These are phyloP conservation scores for Calendula officinalis DNA, from an alignment of 129 eudicot genomes.

Conservation along the genomic window DNA sequence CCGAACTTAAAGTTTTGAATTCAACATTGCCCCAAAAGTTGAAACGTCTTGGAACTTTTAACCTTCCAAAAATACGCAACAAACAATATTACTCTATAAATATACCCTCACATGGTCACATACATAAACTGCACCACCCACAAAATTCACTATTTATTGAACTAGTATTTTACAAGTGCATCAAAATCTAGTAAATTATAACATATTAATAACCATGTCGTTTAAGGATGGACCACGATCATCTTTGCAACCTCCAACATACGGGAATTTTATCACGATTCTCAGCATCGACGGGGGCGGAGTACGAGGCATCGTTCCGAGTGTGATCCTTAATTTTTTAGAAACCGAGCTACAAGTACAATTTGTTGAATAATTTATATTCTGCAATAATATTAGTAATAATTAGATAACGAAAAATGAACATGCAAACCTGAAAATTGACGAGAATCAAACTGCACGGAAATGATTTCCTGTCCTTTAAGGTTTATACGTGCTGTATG, in stretches of 20 bases:
- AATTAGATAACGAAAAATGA: no score
- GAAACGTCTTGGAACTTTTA: not conserved
- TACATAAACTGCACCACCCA: not conserved
- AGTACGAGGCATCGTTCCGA: conserved; percentile 55
- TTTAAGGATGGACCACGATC: conserved; percentile 25
- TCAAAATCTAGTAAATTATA: not conserved
- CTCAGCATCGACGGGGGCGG: conserved; percentile 69
- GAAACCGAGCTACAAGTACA: conserved; percentile 35
- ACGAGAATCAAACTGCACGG: no score
- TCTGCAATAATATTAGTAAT: no score
- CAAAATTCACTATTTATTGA: conserved; percentile 1
- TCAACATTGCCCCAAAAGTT: not conserved
- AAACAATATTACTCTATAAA: conserved; percentile 6
- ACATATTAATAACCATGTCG: not conserved
- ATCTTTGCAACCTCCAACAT: conserved; percentile 33
- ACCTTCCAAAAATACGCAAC: conserved; percentile 1
- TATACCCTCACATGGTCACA: conserved; percentile 5
- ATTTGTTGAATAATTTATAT: no score
- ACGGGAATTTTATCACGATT: conserved; percentile 41
- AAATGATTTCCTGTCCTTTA: no score
- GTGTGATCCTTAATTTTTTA: conserved; percentile 40
- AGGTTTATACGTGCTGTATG: no score
- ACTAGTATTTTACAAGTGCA: not conserved
- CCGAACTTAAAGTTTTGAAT: no score
- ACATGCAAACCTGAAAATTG: no score